Evolutionary conservation across 2,329 filamentous ascomycete genomes (phyloP).

Genomic region (Sporothrix sp.): DNA sequence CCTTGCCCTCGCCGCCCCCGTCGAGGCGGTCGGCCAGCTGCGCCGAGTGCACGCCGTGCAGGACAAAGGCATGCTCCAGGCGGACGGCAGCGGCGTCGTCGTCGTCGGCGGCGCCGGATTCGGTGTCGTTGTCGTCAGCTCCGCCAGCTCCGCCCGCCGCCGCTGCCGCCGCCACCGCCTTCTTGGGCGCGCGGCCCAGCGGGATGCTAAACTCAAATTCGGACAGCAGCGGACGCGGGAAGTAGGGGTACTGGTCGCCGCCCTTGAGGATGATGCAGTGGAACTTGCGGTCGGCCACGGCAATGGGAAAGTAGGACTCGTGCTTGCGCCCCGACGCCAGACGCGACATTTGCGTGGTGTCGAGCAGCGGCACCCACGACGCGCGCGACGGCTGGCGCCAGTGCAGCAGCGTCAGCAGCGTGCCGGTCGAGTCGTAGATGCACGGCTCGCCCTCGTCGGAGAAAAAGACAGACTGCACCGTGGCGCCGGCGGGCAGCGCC

Average conservation of each 20-base stretch:
- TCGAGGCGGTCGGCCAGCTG: conserved; percentile 68
- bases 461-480: conserved; percentile 78
- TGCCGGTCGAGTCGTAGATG: conserved; percentile 89
- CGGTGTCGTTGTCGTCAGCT: conserved; percentile 19
- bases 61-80: conserved; percentile 74
- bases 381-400: conserved; percentile 83
- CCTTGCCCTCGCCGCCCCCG: conserved; percentile 39
- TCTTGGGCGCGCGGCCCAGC: conserved; percentile 42
- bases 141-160: too few relatives aligned
- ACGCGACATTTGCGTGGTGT: conserved; percentile 75
- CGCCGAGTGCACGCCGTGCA: conserved; percentile 59
- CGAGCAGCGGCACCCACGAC: conserved; percentile 83
- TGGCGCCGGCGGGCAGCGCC: conserved; percentile 64
- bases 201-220: conserved; percentile 92
- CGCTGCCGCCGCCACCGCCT: conserved; percentile 17
- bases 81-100: conserved; percentile 42
- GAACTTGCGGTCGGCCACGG: conserved; percentile 82
- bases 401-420: conserved; percentile 76
- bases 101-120: conserved; percentile 26
- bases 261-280: conserved; percentile 99
- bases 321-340: conserved; percentile 75
- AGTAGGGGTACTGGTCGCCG: conserved; percentile 85
- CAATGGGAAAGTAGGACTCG: conserved; percentile 91
- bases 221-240: conserved; percentile 76
- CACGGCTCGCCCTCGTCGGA: conserved; percentile 90